Base-by-base conservation (phyloP, 108 stramenopile species). In the Skeletonema marinoi region DNA sequence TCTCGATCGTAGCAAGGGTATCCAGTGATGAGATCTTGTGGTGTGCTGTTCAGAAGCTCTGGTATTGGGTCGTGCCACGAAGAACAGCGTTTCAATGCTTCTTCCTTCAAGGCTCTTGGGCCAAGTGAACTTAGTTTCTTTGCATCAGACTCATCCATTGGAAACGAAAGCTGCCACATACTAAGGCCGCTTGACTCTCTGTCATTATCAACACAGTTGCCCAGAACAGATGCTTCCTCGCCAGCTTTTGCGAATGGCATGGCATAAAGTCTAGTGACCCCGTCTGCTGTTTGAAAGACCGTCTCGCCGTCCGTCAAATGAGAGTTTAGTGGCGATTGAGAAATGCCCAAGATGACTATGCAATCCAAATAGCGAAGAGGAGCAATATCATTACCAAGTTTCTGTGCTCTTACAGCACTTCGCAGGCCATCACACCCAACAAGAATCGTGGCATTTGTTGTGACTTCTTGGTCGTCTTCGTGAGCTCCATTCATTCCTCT, bases 341-440 rank as follows among this genome's bases (percentile, higher is more conserved):
- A 86, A 25, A 95, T 93, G 12, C 96, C 96, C 16, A 97, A 71
- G 31, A 94, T 80, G 3, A 97, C 96, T 51, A 94, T 72, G 63
- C 90, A 89, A 35, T 75, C 89, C 73, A 97, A 77, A 74, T 92
- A 97, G 3, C 90, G 83, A 16, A 92, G 73, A 9, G 92, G 91
- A 14, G 84, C 38, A 48, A 64, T 46, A 4, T 68, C 73, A 16
- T 83, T 84, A 21, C 84, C 90, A 31, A 91, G 56, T 46, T 88
- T 75, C 17, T 66, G 67, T 17, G 70, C 7, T 60, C 93, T 80
- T 10, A 94, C 91, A 17, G 71, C 73, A 66, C 87, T 88, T 64
- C 94, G 87, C 62, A 98, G 94, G 32, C 97, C 97, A 85, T 98
- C 97, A 32, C 90, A 92, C 13, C 96, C 97, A 33, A 98, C 96